Conservation (phyloP, 108 stramenopile genomes). For the Pseudonitzschia multistriata region DNA sequence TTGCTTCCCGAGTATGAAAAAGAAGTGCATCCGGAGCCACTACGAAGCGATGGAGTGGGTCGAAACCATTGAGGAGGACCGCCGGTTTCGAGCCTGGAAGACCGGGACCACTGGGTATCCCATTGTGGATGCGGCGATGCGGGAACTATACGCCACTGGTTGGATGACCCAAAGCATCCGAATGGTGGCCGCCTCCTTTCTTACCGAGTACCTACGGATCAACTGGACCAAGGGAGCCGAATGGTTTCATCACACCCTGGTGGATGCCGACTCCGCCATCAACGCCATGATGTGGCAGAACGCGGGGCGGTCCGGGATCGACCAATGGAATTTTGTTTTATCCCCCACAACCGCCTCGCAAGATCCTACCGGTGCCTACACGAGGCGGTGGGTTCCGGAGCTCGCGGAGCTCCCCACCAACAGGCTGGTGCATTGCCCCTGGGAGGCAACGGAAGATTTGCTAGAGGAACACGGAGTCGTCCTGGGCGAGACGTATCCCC, state of each 20-base stretch:
- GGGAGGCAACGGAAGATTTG: slow-evolving; percentile 30
- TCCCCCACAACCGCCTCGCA: slow-evolving; percentile 41
- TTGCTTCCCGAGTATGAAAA: slow-evolving; percentile 39
- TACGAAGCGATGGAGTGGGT: slow-evolving; percentile 44
- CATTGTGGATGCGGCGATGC: slow-evolving; percentile 86
- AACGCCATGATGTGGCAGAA: slow-evolving; percentile 65
- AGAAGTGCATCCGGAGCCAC: slow-evolving; percentile 32
- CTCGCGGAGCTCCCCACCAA: slow-evolving; percentile 22
- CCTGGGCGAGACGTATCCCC: slow-evolving; percentile 33
- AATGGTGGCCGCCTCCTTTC: slow-evolving; percentile 47
- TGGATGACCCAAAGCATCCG: slow-evolving; percentile 69
- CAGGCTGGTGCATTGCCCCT: slow-evolving; percentile 34
- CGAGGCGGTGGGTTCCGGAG: slow-evolving; percentile 42
- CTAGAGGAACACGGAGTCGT: slow-evolving; percentile 23
- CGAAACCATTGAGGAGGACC: slow-evolving; percentile 25
- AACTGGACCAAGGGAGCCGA: slow-evolving; percentile 47
- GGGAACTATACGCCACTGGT: slow-evolving; percentile 75
- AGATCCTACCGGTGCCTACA: slow-evolving; percentile 41
- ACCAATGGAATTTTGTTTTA: slow-evolving; percentile 50
- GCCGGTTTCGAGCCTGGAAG: slow-evolving; percentile 56
- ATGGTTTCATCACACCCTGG: slow-evolving; percentile 58
- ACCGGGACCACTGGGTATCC: slow-evolving; percentile 77
- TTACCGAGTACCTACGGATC: slow-evolving; percentile 44
- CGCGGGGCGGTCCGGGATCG: slow-evolving; percentile 41
- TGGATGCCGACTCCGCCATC: slow-evolving; percentile 54